phyloP scores from a whole-genome alignment of 23 red algal species.

The Agarophyton chilense region DNA sequence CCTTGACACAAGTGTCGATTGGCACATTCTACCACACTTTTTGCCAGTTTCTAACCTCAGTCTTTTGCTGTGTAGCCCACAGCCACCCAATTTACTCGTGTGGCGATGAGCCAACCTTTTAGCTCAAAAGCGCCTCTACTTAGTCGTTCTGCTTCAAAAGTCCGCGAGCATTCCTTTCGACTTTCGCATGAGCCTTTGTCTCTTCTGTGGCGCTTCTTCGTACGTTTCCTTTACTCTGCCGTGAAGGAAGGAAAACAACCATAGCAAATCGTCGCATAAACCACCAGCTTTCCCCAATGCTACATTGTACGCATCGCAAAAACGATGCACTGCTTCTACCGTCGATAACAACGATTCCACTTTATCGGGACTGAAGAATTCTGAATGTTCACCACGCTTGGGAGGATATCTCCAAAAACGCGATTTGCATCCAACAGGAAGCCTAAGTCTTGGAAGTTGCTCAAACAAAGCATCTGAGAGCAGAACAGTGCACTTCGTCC shows the following conservation, averaged over 20 bases:
- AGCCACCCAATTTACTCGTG: too few relatives aligned
- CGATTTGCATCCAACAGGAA: constrained; percentile 31
- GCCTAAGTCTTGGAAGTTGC: constrained; percentile 39
- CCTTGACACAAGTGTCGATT: too few relatives aligned
- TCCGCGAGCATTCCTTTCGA: constrained; percentile 56
- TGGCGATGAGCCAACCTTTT: too few relatives aligned
- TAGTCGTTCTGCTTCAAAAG: neutral
- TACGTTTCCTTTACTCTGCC: constrained; percentile 57
- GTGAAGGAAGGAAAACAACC: constrained; percentile 68
- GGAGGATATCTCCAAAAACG: constrained; percentile 69
- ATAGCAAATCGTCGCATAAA: constrained; percentile 48
- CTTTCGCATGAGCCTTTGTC: constrained; percentile 58
- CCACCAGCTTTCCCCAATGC: constrained; percentile 29
- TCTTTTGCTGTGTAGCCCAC: too few relatives aligned
- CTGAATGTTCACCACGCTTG: constrained; percentile 48
- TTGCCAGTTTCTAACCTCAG: too few relatives aligned
- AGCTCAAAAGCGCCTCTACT: neutral
- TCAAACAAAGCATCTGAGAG: constrained; percentile 24
- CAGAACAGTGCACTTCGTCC: constrained; percentile 60
- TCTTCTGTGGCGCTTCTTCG: constrained; percentile 53
- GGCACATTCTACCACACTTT: too few relatives aligned
- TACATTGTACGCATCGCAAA: constrained; percentile 40
- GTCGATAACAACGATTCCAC: constrained; percentile 52
- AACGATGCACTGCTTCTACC: constrained; percentile 66
- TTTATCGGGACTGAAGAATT: constrained; percentile 65